Evolutionary conservation across 805 yeast genomes (phyloP).

Genomic region (Lipomyces mesembrius): DNA sequence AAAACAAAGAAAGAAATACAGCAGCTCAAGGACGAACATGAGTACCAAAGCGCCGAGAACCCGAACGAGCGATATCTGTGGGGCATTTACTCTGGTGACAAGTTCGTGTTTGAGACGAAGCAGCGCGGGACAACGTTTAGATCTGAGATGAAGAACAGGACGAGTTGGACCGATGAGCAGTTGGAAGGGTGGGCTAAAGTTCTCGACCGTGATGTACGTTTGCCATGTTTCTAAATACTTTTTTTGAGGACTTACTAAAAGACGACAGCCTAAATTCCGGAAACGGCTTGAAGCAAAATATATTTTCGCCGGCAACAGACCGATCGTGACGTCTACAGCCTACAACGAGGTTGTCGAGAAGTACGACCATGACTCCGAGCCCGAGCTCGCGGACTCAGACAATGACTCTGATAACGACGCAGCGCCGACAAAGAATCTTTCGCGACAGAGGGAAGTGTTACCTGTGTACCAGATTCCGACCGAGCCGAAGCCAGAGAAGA

Average conservation of each 20-base stretch:
- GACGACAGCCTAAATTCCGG: slow-evolving; percentile 50
- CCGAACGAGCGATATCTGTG: slow-evolving; percentile 60
- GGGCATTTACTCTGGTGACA: slow-evolving; percentile 58
- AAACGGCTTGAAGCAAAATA: slow-evolving; percentile 65
- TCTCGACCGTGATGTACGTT: slow-evolving; percentile 64
- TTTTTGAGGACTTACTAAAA: background rate
- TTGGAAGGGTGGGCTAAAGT: slow-evolving; percentile 91
- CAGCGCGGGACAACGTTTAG: slow-evolving; percentile 55
- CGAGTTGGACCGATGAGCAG: slow-evolving; percentile 83
- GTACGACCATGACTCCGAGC: slow-evolving; percentile 3
- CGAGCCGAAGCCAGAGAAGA: slow-evolving; percentile 5
- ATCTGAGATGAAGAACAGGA: slow-evolving; percentile 21
- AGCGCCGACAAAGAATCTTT: slow-evolving; percentile 1
- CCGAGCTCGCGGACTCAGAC: slow-evolving; percentile 6
- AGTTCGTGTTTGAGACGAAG: slow-evolving; percentile 53
- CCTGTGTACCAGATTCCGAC: slow-evolving; percentile 4
- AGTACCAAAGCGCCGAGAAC: slow-evolving; percentile 36
- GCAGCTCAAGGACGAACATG: slow-evolving; percentile 46
- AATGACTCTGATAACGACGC: slow-evolving; percentile 1
- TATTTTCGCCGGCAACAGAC: slow-evolving; percentile 53
- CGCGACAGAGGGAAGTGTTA: background rate
- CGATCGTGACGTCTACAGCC: slow-evolving; percentile 25
- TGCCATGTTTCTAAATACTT: background rate
- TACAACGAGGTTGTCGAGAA: background rate
- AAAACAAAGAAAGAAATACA: slow-evolving; percentile 19